A percentile compares a stretch with the other conserved stretches of the same genome.
These are phyloP conservation scores for Mortierella sp. DNA, from an alignment of 371 early-diverging fungal species.

Conservation along the genomic window DNA sequence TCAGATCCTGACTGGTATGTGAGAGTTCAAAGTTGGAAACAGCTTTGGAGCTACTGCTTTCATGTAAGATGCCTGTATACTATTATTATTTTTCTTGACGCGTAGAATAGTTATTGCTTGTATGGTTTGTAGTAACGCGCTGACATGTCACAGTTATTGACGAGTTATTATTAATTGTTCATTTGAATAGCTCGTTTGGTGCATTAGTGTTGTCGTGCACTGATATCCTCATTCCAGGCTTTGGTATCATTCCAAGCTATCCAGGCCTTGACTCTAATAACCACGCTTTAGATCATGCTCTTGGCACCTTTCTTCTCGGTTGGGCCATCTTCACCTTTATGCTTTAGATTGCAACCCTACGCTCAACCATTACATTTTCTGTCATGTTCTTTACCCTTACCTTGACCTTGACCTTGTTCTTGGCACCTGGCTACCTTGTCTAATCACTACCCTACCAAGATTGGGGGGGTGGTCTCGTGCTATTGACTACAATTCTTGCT, in stretches of 20 bases:
- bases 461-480: constrained; percentile 80
- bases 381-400: constrained; percentile 73
- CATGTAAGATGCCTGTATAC: constrained; percentile 36
- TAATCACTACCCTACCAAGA: constrained; percentile 38
- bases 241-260: constrained; percentile 63
- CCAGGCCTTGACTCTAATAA: constrained; percentile 30
- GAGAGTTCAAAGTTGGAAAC: constrained; percentile 82
- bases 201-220: constrained; percentile 85
- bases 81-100: too few species aligned
- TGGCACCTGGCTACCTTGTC: constrained; percentile 66
- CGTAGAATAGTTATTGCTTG: too few species aligned
- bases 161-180: background rate
- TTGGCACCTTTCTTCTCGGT: constrained; percentile 75
- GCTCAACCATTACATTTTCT: constrained; percentile 71
- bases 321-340: constrained; percentile 80
- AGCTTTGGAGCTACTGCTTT: constrained; percentile 90
- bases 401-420: constrained; percentile 74
- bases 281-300: constrained; percentile 63
- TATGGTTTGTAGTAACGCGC: too few species aligned
- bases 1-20: constrained; percentile 82
- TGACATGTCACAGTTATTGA: background rate
- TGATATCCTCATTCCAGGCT: constrained; percentile 70
- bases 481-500: constrained; percentile 74
- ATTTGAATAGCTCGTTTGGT: constrained; percentile 68
- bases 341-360: constrained; percentile 74